A percentile compares a stretch with the other conserved stretches of the same genome.
Conservation (phyloP, 1,284 basidiomycete genomes). For the Filobasidium uniguttulatum region DNA sequence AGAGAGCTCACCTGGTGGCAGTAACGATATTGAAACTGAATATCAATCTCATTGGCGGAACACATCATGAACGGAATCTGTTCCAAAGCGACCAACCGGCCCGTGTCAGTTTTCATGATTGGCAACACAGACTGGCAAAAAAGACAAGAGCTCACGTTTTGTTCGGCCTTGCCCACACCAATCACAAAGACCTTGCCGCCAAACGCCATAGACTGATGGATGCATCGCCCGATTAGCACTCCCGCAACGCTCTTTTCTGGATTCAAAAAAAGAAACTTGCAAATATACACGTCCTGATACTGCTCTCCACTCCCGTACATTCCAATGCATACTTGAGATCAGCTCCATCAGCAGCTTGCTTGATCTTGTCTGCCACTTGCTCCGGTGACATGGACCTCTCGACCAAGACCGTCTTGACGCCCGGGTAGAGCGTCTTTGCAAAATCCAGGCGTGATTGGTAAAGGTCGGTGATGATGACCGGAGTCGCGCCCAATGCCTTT, state of each 20-base stretch:
- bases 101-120: background rate
- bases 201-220: slow-evolving; percentile 35
- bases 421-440: slow-evolving; percentile 41
- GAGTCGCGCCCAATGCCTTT: slow-evolving; percentile 42
- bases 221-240: background rate
- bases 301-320: slow-evolving; percentile 69
- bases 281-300: slow-evolving; percentile 67
- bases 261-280: slow-evolving; percentile 35
- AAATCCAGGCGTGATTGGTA: slow-evolving; percentile 41
- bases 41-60: slow-evolving; percentile 42
- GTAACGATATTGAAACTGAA: slow-evolving; percentile 42
- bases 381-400: slow-evolving; percentile 25
- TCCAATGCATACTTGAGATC: slow-evolving; percentile 33
- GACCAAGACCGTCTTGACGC: slow-evolving; percentile 37
- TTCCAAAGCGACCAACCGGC: background rate
- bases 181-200: slow-evolving; percentile 43
- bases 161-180: slow-evolving; percentile 41
- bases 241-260: background rate
- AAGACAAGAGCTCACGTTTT: slow-evolving; percentile 22
- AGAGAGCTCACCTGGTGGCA: slow-evolving; percentile 28
- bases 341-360: slow-evolving; percentile 25
- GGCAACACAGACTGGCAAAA: background rate
- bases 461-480: slow-evolving; percentile 45
- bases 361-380: slow-evolving; percentile 29
- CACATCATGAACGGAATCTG: slow-evolving; percentile 42